Base-by-base conservation (phyloP, 2,329 filamentous ascomycete genomes). In the Penicillium sp. region DNA sequence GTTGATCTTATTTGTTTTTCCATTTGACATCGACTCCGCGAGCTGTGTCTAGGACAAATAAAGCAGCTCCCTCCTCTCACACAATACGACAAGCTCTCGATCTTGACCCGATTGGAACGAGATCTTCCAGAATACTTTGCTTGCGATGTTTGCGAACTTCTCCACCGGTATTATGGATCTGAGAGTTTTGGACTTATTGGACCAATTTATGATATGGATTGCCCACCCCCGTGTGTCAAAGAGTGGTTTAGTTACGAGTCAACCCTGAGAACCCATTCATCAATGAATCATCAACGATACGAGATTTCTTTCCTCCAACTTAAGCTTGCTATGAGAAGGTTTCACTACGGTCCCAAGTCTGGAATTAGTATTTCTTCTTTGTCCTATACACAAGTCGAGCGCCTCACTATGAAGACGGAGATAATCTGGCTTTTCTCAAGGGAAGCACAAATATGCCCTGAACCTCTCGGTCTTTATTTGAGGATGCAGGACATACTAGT, bases 361-460 rank as follows among this genome's bases (percentile, higher is more conserved):
- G 51, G 50, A 4, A 54, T 60, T 5, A 58, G 26, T 23, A 54
- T 52, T 41, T 57, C 49, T 15, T 58, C 47, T 54, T 41, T 49
- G n/a, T 52, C 22, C 11, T 41, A 49, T 42, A 58, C 55, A 41
- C 81, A 83, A 60, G 81, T 59, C 18, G 12, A n/a, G n/a, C n/a
- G n/a, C n/a, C 8, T 23, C 15, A 45, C 23, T 29, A 31, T 25
- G n/a, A n/a, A n/a, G n/a, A n/a, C 41, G 22, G n/a, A 35, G 22
- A 46, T 37, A 3, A 43, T 37, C 12, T 54, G 6, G 29, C 49
- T 59, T 18, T 60, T 54, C 27, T 60, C 53, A n/a, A 29, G 11
- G 3, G 45, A 60, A 11, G 53, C 58, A 26, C 33, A 51, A 29
- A 42, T 57, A 49, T 56, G 42, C 25, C 29, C 51, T 6, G 12